These are phyloP conservation scores for Macaranga tanarius DNA, from an alignment of 441 rosid species.

Conservation along the genomic window DNA sequence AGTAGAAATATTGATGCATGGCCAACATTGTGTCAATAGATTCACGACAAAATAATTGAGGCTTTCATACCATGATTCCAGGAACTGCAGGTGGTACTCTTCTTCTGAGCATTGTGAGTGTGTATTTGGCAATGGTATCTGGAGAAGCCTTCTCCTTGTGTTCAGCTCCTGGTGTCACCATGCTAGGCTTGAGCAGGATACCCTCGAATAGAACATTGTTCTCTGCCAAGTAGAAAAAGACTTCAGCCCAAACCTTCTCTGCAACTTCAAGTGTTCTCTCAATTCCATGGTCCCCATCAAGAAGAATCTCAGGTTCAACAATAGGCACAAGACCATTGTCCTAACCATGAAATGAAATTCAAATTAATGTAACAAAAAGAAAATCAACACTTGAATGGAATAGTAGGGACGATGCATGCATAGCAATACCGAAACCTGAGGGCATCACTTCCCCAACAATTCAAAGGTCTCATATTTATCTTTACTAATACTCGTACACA, in stretches of 20 bases:
- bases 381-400: no score
- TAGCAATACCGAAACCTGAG: neutral
- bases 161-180: slow-evolving; percentile 99
- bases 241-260: slow-evolving; percentile 98
- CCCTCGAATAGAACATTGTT: slow-evolving; percentile 92
- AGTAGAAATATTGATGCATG: neutral
- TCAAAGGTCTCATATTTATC: neutral
- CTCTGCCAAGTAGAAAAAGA: slow-evolving; percentile 90
- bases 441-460: neutral
- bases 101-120: slow-evolving; percentile 86
- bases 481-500: neutral
- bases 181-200: slow-evolving; percentile 95
- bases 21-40: neutral
- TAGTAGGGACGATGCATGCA: neutral
- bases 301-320: slow-evolving; percentile 99
- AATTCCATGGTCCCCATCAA: slow-evolving; percentile 92
- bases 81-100: slow-evolving; percentile 98
- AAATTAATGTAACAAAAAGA: no score
- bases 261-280: slow-evolving; percentile 97
- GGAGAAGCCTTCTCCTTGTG: slow-evolving; percentile 92
- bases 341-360: slow-evolving; percentile 38
- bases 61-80: slow-evolving; percentile 74
- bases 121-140: slow-evolving; percentile 75
- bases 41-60: slow-evolving; percentile 8
- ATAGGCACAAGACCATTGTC: slow-evolving; percentile 98